A percentile compares a stretch with the other conserved stretches of the same genome.
Evolutionary conservation across 2,329 filamentous ascomycete genomes (phyloP).

Genomic region (Bisporella sp.): DNA sequence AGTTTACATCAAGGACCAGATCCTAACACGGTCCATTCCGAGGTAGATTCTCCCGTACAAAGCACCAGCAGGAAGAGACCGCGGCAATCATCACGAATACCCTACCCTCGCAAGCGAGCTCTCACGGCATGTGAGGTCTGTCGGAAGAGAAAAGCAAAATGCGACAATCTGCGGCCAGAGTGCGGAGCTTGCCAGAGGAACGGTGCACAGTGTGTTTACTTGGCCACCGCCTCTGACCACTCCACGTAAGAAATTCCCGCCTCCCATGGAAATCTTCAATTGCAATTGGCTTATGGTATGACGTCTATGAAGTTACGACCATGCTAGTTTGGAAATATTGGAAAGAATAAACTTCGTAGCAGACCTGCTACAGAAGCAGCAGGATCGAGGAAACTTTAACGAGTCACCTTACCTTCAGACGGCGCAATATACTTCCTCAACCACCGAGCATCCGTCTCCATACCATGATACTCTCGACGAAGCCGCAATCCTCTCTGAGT

Average conservation of each 20-base stretch:
- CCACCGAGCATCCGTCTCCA: background rate
- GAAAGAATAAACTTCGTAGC: background rate
- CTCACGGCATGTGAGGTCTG: background rate
- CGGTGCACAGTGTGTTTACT: background rate
- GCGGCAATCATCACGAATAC: too few relatives aligned
- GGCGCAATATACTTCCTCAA: background rate
- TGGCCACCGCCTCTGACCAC: background rate
- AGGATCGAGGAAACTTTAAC: background rate
- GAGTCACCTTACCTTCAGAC: background rate
- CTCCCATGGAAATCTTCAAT: background rate
- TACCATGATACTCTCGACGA: background rate
- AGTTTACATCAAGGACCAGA: too few relatives aligned
- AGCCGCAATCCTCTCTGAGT: background rate
- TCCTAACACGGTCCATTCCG: too few relatives aligned
- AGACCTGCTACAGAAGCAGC: background rate
- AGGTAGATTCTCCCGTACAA: too few relatives aligned
- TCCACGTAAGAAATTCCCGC: background rate
- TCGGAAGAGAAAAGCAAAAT: background rate
- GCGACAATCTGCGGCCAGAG: background rate
- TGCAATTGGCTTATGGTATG: background rate
- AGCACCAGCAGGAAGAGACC: too few relatives aligned
- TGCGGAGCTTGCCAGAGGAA: background rate
- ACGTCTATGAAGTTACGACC: background rate
- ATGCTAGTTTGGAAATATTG: background rate
- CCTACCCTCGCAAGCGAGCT: background rate